A percentile compares a stretch with the other conserved stretches of the same genome.
These are phyloP conservation scores for Cymbopogon flexuosus DNA, from an alignment of 202 grass and related monocot genomes.

Conservation along the genomic window DNA sequence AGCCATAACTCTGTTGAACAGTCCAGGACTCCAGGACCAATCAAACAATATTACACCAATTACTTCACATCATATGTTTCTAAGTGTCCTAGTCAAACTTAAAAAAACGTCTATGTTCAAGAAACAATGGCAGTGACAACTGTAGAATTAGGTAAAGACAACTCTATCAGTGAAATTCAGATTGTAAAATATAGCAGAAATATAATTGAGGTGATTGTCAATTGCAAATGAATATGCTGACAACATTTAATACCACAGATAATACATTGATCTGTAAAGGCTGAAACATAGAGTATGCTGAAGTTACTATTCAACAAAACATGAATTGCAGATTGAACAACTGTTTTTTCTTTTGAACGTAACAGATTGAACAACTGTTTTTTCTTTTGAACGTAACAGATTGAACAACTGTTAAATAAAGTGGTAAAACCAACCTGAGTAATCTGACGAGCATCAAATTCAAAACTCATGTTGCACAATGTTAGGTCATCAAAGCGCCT, in stretches of 20 bases:
- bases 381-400: too few relatives aligned
- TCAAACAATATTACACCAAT: neutral
- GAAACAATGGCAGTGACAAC: neutral
- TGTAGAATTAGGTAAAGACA: neutral
- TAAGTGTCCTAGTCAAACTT: neutral
- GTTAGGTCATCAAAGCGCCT: conserved; percentile 51
- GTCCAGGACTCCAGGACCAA: neutral
- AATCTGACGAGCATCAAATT: conserved; percentile 47
- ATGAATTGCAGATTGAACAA: neutral
- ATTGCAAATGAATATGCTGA: conserved; percentile 13
- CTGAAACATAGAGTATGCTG: neutral
- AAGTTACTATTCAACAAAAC: conserved; percentile 11
- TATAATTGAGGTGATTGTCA: neutral
- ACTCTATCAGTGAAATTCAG: neutral
- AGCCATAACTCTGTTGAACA: neutral
- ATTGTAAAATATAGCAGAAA: neutral
- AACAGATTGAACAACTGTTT: neutral
- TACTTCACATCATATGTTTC: conserved; percentile 4
- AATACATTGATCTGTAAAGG: conserved; percentile 5
- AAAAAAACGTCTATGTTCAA: neutral
- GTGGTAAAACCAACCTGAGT: conserved; percentile 42
- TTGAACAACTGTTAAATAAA: neutral
- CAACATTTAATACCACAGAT: neutral
- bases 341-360: neutral
- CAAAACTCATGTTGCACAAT: conserved; percentile 42